These are phyloP conservation scores for Cantharellus anzutake DNA, from an alignment of 768 basidiomycete species.

Conservation along the genomic window DNA sequence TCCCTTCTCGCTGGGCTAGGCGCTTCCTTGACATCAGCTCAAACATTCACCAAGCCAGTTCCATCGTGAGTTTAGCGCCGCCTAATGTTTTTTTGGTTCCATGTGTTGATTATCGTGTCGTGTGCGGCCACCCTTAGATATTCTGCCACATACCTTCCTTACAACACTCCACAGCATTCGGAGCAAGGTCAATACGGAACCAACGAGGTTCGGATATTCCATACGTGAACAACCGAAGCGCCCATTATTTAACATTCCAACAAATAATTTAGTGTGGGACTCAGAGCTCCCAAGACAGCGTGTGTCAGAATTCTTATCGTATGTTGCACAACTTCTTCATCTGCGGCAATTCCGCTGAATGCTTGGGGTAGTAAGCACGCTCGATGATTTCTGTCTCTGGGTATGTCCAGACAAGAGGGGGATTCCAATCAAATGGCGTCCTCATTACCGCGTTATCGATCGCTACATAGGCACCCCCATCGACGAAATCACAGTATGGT, in stretches of 20 bases:
- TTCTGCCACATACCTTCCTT: constrained; percentile 18
- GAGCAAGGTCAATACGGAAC: constrained; percentile 44
- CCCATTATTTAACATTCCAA: background rate
- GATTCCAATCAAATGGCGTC: too few species aligned
- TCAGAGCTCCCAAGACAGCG: constrained; percentile 31
- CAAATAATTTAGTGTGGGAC: constrained; percentile 30
- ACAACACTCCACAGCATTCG: constrained; percentile 13
- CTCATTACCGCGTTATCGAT: too few species aligned
- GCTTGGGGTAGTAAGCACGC: constrained; percentile 2
- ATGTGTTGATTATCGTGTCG: too few species aligned
- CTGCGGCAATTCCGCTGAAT: background rate
- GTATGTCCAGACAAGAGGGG: too few species aligned
- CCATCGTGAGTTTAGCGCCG: too few species aligned
- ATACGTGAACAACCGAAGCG: background rate
- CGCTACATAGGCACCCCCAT: background rate
- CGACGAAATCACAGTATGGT: background rate
- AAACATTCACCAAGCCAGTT: too few species aligned
- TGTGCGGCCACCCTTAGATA: constrained; percentile 13
- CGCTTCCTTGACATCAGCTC: too few species aligned
- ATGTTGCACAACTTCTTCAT: background rate
- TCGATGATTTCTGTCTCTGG: constrained; percentile 35
- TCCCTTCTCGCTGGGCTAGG: too few species aligned
- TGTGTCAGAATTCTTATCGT: constrained; percentile 44
- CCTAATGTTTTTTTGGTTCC: too few species aligned
- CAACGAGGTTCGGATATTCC: constrained; percentile 19